Evolutionary conservation across 2,329 filamentous ascomycete species (phyloP), one percentile per base, ranked within the genome.

Genomic region (Metarhizium guizhouense): DNA sequence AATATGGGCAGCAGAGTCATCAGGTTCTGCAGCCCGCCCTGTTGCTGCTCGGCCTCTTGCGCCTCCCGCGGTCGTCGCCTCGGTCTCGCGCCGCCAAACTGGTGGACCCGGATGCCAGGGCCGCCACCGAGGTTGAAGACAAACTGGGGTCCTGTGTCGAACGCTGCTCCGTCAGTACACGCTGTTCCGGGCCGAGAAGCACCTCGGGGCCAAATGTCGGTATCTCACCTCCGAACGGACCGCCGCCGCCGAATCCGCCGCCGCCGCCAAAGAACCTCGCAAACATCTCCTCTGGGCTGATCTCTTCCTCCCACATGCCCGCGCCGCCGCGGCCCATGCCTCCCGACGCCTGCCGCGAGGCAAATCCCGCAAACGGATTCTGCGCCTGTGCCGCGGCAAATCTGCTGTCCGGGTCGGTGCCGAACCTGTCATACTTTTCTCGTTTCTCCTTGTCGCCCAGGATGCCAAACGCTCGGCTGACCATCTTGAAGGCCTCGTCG

Each of bases 401-500:
- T 64, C 93, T 80, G 67, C 82, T 91, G 67, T 97, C 94, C 6
- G 94, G 94, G 68, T 99, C 94, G 25, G 89, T 91, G 56, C 94
- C 94, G 72, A 87, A 95, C 59, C 83, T 83, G 72, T 99, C 94
- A 68, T 81, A 99, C 71, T 88, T 90, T 16, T 87, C 79, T 68
- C 65, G 63, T 83, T 97, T 97, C 61, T 97, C 93, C 67, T 90
- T 82, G 70, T 99, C 94, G 59, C 90, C 93, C 51, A 99, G 77
- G 53, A 97, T 84, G 64, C 95, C 88, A 70, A 99, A 99, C 16
- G 94, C 94, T 64, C 90, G 82, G 66, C 90, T 88, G 29, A 99
- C 91, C 88, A 96, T 88, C 78, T 99, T 99, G 77, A 99, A 99
- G 36, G 94, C 94, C 76, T 99, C 94, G 70, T 96, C 94, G 55